Evolutionary conservation across 352 stramenopile genomes (phyloP).

Genomic region (Halophytophthora batemanensis): DNA sequence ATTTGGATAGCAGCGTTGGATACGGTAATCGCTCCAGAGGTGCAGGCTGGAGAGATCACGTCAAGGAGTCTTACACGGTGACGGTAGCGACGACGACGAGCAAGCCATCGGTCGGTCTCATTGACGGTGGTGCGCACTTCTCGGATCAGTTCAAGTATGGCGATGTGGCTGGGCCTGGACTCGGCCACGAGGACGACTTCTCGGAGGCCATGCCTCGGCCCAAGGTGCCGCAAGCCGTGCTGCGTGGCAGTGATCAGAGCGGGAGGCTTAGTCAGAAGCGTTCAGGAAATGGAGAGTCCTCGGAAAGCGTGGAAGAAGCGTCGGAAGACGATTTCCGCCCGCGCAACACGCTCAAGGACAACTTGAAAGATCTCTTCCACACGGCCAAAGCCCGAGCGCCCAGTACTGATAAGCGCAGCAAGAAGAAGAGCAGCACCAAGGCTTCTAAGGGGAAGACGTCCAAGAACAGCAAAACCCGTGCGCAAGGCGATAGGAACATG

Average conservation of each 20-base stretch:
- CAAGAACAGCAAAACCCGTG: conserved; percentile 12
- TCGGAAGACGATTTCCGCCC: conserved; percentile 12
- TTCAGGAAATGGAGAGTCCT: not conserved
- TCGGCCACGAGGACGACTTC: conserved; percentile 23
- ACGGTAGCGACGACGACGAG: conserved; percentile 8
- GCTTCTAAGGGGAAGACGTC: not conserved
- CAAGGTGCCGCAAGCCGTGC: conserved; percentile 6
- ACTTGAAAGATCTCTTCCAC: conserved; percentile 38
- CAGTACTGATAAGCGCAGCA: conserved; percentile 10
- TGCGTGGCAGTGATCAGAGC: conserved; percentile 4
- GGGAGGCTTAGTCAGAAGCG: conserved; percentile 3
- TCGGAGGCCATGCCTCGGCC: conserved; percentile 19
- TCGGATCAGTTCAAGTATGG: conserved; percentile 37
- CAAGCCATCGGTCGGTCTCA: conserved; percentile 15
- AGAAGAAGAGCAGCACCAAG: not conserved
- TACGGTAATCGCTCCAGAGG: conserved; percentile 15
- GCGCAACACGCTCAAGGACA: conserved; percentile 30
- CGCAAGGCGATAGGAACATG: conserved; percentile 21
- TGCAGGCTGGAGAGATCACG: conserved; percentile 25
- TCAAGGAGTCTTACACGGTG: conserved; percentile 26
- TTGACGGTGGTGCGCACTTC: conserved; percentile 29
- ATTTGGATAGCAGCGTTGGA: conserved; percentile 6
- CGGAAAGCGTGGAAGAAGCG: not conserved
- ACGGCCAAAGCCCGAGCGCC: conserved; percentile 19
- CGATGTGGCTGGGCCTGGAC: conserved; percentile 17